These are phyloP conservation scores for Colletotrichum musicola DNA, from an alignment of 2,329 filamentous ascomycete species.

Conservation along the genomic window DNA sequence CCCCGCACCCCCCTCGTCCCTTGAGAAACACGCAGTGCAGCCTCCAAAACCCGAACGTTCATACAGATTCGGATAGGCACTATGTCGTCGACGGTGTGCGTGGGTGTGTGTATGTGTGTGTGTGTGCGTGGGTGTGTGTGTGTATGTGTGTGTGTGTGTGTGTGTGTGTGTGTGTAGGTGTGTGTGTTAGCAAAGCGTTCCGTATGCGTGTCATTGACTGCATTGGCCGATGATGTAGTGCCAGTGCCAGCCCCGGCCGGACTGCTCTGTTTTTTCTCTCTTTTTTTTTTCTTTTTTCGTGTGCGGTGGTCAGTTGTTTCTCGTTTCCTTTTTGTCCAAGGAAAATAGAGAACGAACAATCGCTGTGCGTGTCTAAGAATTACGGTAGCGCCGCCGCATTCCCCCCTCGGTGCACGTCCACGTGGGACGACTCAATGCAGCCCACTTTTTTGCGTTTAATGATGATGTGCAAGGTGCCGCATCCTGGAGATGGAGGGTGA, in stretches of 20 bases:
- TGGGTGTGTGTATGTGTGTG: too few species aligned
- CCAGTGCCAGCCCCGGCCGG: too few species aligned
- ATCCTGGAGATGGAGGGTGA: slow-evolving; percentile 19
- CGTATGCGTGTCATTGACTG: too few species aligned
- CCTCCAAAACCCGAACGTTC: neutral
- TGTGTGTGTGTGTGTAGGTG: too few species aligned
- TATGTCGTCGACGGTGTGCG: neutral
- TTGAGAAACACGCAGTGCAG: neutral
- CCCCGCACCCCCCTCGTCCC: slow-evolving; percentile 13
- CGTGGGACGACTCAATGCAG: slow-evolving; percentile 26
- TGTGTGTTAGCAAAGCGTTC: too few species aligned
- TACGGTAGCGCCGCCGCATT: slow-evolving; percentile 19
- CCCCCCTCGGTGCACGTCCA: slow-evolving; percentile 27
- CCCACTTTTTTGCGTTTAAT: slow-evolving; percentile 39
- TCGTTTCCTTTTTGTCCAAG: slow-evolving; percentile 12
- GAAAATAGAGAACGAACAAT: neutral
- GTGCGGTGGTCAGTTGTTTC: neutral
- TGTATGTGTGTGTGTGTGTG: too few species aligned
- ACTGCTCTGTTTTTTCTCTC: too few species aligned
- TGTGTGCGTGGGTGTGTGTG: too few species aligned
- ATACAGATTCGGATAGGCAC: neutral
- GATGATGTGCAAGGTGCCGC: slow-evolving; percentile 38
- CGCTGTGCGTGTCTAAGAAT: slow-evolving; percentile 12
- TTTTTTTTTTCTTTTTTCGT: too few species aligned
- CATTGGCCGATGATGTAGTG: too few species aligned